Evolutionary conservation across 495 filamentous ascomycete species (phyloP).

Genomic region (Chaetomium fimeti): DNA sequence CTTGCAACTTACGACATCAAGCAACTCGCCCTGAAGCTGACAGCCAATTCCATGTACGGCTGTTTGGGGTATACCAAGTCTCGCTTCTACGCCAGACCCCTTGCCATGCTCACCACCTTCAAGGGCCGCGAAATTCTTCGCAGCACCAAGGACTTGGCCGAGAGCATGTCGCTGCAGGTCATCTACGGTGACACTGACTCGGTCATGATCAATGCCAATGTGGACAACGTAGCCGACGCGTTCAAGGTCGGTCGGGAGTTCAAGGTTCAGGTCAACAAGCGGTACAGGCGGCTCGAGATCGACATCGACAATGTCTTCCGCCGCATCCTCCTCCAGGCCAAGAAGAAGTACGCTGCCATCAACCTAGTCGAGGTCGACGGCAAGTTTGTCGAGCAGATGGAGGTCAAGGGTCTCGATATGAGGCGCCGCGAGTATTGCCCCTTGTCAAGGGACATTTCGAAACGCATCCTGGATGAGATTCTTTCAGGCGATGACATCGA

Average conservation of each 20-base stretch:
- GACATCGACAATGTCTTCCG: constrained; percentile 98
- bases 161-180: constrained; percentile 81
- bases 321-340: constrained; percentile 87
- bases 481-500: constrained; percentile 92
- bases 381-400: constrained; percentile 88
- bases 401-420: constrained; percentile 99
- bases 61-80: constrained; percentile 95
- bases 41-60: constrained; percentile 99
- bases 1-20: constrained; percentile 97
- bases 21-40: constrained; percentile 92
- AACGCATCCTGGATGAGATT: constrained; percentile 79
- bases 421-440: constrained; percentile 92
- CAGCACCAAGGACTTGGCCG: constrained; percentile 91
- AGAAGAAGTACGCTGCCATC: constrained; percentile 99
- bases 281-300: constrained; percentile 87
- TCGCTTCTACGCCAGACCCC: constrained; percentile 90
- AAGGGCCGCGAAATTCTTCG: constrained; percentile 97
- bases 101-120: constrained; percentile 93
- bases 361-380: constrained; percentile 88
- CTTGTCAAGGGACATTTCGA: constrained; percentile 89
- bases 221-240: constrained; percentile 87
- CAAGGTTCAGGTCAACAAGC: constrained; percentile 74
- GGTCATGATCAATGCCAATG: constrained; percentile 99
- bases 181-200: constrained; percentile 99
- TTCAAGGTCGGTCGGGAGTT: constrained; percentile 76